Conservation (phyloP, 208 protist genomes). For the Crithidia acanthocephali region DNA sequence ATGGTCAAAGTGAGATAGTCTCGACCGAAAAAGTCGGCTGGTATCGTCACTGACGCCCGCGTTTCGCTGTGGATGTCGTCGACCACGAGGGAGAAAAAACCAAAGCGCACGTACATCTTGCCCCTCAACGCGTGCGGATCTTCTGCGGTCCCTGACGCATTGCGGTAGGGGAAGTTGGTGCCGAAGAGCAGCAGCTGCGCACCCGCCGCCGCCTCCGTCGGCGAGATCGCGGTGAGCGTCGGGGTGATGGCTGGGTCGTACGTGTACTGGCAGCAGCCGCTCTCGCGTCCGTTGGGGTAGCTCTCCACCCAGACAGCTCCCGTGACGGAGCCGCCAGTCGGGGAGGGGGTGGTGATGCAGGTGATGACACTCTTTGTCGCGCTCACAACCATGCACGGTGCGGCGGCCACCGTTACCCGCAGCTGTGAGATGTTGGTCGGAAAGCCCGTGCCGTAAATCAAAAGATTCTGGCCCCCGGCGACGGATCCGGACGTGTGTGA, state of each 20-base stretch:
- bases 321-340: neutral
- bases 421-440: constrained; percentile 15
- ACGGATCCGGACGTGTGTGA: constrained; percentile 31
- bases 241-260: constrained; percentile 38
- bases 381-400: constrained; percentile 23
- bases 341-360: constrained; percentile 30
- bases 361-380: constrained; percentile 20
- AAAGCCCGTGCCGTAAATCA: constrained; percentile 38
- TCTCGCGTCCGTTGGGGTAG: constrained; percentile 22
- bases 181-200: constrained; percentile 26
- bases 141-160: neutral
- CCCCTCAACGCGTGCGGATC: neutral
- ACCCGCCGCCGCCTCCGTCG: constrained; percentile 15
- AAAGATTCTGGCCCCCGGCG: constrained; percentile 37
- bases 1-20: constrained; percentile 31
- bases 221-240: constrained; percentile 35
- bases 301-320: constrained; percentile 32
- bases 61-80: constrained; percentile 16
- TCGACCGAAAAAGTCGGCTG: constrained; percentile 23
- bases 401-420: constrained; percentile 36
- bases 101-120: constrained; percentile 20
- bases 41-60: constrained; percentile 22
- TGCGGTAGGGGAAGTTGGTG: constrained; percentile 4
- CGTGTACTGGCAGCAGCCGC: constrained; percentile 42
- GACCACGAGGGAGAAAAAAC: constrained; percentile 5